Evolutionary conservation across 164 flowering plant species (phyloP).

Genomic region (Vitis cinerea): DNA sequence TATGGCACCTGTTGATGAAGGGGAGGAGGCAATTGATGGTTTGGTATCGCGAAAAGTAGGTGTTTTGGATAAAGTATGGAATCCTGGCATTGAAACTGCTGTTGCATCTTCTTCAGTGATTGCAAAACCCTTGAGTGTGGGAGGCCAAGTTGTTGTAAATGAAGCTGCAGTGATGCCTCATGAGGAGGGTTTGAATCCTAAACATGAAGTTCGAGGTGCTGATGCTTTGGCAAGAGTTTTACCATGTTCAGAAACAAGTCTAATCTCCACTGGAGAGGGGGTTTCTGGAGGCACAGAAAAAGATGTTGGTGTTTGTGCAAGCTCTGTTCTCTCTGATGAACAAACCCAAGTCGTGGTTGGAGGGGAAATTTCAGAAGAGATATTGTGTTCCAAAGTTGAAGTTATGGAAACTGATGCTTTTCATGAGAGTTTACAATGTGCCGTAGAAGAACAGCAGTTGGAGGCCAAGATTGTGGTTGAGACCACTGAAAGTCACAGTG

Average conservation of each 20-base stretch:
- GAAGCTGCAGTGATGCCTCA: neutral
- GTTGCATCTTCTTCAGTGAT: slow-evolving; percentile 1
- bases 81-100: slow-evolving; percentile 3
- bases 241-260: neutral
- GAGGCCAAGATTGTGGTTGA: slow-evolving; percentile 3
- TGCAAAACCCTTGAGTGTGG: neutral
- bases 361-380: slow-evolving; percentile 4
- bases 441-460: slow-evolving; percentile 11
- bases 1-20: neutral
- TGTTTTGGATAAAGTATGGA: slow-evolving; percentile 4
- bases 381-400: slow-evolving; percentile 6
- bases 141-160: slow-evolving; percentile 2
- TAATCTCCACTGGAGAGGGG: neutral
- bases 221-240: neutral
- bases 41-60: slow-evolving; percentile 6
- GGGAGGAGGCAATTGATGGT: slow-evolving; percentile 6
- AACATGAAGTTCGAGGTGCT: neutral
- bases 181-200: slow-evolving; percentile 11
- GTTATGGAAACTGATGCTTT: slow-evolving; percentile 11
- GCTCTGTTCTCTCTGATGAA: neutral
- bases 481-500: slow-evolving; percentile 9
- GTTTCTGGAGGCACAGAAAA: neutral
- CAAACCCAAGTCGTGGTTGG: slow-evolving; percentile 10
- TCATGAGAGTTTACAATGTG: slow-evolving; percentile 5
- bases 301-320: neutral